A percentile compares a stretch with the other conserved stretches of the same genome.
These are phyloP conservation scores for Cyberlindnera maritima DNA, from an alignment of 805 yeast genomes.

Conservation along the genomic window DNA sequence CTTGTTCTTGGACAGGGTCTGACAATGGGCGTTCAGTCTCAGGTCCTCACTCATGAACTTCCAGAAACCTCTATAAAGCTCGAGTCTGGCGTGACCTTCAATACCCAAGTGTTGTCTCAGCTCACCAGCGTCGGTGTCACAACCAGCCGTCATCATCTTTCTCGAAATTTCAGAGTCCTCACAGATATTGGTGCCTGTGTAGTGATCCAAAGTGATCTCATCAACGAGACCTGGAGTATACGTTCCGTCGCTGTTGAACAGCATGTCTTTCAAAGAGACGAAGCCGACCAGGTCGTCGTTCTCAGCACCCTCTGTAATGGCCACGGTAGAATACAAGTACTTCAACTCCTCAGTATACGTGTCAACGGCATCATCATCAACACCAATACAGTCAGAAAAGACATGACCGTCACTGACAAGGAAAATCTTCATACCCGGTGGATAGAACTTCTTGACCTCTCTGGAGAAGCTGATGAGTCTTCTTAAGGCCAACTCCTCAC, in stretches of 20 bases:
- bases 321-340: constrained; percentile 36
- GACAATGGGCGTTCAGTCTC: constrained; percentile 38
- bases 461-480: constrained; percentile 35
- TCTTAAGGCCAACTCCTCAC: constrained; percentile 43
- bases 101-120: constrained; percentile 58
- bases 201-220: constrained; percentile 32
- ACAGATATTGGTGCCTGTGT: constrained; percentile 38
- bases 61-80: constrained; percentile 54
- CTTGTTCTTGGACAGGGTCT: constrained; percentile 36
- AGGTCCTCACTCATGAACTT: constrained; percentile 61
- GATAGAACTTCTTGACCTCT: constrained; percentile 38
- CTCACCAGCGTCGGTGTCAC: constrained; percentile 57
- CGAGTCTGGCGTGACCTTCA: constrained; percentile 52
- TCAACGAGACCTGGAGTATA: constrained; percentile 30
- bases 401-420: constrained; percentile 67
- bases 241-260: constrained; percentile 32
- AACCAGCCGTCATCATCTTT: constrained; percentile 41
- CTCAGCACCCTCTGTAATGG: constrained; percentile 27
- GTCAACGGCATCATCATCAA: constrained; percentile 53
- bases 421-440: constrained; percentile 54
- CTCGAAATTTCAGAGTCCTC: constrained; percentile 38
- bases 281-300: constrained; percentile 35
- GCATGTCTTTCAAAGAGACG: constrained; percentile 40
- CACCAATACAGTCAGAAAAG: constrained; percentile 62
- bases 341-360: constrained; percentile 43